Evolutionary conservation across 2,329 filamentous ascomycete species (phyloP), one percentile per base, ranked within the genome.

Genomic region (Fonsecaea pedrosoi): DNA sequence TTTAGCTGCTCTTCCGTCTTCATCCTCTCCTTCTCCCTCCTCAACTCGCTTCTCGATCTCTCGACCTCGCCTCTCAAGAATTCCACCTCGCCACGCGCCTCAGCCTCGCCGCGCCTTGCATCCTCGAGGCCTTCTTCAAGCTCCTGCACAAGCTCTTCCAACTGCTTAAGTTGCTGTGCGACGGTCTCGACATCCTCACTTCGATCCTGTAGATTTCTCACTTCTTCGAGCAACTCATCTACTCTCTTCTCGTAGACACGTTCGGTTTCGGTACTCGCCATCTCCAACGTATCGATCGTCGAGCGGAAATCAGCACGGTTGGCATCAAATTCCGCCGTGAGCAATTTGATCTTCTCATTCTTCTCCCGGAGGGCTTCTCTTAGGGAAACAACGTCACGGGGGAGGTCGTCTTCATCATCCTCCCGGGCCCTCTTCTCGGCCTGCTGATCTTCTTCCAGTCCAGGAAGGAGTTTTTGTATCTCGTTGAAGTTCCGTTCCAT

Each of bases 121-220:
- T 99, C 95, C 79, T 99, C 95, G 0, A 99, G 84, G 0, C 95
- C 95, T 78, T 99, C 95, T 78, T 99, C 95, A 0, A 99, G 86
- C 77, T 99, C 95, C 73, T 96, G 94, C 2, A 99, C 95, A 38
- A 98, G 86, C 77, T 98, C 94, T 77, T 98, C 95, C 1, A 99
- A 84, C 79, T 97, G 93, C 81, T 97, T 97, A 62, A 99, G 84
- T 79, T 99, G 95, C 69, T 86, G 86, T 6, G 95, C 94, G 21
- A 99, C 93, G 32, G 89, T 91, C 73, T 97, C 92, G 7, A 99
- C 93, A 76, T 99, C 95, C 66, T 96, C 89, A 48, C 90, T 91
- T 3, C 71, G 70, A 53, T 93, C 90, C 71, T 94, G 90, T 2
- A 95, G 82, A 66, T 97, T 93, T 61, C 90, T 87, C 34, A 97